Base-by-base conservation (phyloP, 495 filamentous ascomycete genomes). In the Aspergillus ellipticus region DNA sequence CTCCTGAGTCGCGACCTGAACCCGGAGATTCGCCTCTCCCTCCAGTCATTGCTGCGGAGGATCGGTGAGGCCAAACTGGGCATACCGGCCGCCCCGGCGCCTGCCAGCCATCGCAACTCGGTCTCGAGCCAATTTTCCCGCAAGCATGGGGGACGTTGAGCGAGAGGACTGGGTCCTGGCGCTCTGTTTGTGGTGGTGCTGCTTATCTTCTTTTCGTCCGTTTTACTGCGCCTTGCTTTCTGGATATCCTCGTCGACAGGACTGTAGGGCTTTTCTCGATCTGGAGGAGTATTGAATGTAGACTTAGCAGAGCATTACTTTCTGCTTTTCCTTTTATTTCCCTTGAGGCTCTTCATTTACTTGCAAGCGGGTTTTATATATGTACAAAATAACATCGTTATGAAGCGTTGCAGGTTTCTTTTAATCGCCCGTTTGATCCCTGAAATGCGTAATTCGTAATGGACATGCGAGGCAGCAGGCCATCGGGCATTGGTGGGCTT, bases 41-140 rank as follows among this genome's bases (percentile, higher is more conserved):
- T 98, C 56, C 84, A 96, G 59, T 81, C 78, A 0, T 74, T 97
- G 11, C 72, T 96, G 54, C 80, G 86, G 50, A 77, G 90, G 39
- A 86, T 97, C 3, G 92, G 92, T 45, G 92, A 97, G 72, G 84
- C 88, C 11, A 84, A 82, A 51, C 71, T 96, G 49, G 90, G 89
- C 0, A 80, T 94, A 54, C 63, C 71, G 39, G 61, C 67, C n/a
- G 59, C 71, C 20, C 43, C 63, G 47, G 51, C 69, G 51, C 58
- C 63, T 54, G 71, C 71, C 43, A 82, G 75, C 55, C 79, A 78
- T 48, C 67, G 73, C 47, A 79, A 74, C 56, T 76, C 70, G 9
- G 54, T 73, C 28, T 74, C 72, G 10, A 66, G 71, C 29, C 66
- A 67, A 51, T 52, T 45, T 1, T 54, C 65, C 39, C 66, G 67